Evolutionary conservation across 306 rosid genomes (phyloP).

Genomic region (Ormosia emarginata): DNA sequence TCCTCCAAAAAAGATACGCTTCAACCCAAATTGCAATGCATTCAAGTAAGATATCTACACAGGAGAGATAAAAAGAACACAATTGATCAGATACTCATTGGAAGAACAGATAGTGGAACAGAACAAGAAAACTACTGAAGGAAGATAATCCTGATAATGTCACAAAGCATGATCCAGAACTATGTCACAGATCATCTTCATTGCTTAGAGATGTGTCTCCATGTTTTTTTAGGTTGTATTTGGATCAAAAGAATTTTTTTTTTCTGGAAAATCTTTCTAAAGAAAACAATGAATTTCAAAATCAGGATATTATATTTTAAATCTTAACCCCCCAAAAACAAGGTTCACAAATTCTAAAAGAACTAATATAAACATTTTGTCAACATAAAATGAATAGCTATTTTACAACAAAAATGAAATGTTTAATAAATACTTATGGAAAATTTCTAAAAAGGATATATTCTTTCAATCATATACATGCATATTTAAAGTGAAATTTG

Average conservation of each 20-base stretch:
- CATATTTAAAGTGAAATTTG: neutral
- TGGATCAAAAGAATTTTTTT: neutral
- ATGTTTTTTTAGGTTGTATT: neutral
- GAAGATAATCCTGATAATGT: neutral
- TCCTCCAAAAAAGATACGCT: constrained; percentile 90
- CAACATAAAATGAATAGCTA: neutral
- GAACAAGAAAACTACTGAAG: neutral
- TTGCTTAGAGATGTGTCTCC: neutral
- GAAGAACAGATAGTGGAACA: constrained; percentile 1
- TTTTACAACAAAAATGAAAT: neutral
- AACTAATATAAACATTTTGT: neutral
- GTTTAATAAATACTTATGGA: neutral
- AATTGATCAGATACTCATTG: neutral
- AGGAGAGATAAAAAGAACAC: constrained; percentile 10
- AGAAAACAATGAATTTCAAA: neutral
- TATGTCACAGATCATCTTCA: neutral
- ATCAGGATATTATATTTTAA: neutral
- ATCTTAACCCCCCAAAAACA: neutral
- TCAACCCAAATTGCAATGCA: constrained; percentile 73
- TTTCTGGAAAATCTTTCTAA: neutral
- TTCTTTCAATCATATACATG: neutral
- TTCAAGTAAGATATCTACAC: constrained; percentile 74
- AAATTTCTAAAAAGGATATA: neutral
- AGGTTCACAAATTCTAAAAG: neutral
- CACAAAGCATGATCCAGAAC: constrained; percentile 13